Percentiles rank a stretch among this genome's conserved stretches.
phyloP scores from a whole-genome alignment of 768 basidiomycete species.

The Gymnopilus dilepis region DNA sequence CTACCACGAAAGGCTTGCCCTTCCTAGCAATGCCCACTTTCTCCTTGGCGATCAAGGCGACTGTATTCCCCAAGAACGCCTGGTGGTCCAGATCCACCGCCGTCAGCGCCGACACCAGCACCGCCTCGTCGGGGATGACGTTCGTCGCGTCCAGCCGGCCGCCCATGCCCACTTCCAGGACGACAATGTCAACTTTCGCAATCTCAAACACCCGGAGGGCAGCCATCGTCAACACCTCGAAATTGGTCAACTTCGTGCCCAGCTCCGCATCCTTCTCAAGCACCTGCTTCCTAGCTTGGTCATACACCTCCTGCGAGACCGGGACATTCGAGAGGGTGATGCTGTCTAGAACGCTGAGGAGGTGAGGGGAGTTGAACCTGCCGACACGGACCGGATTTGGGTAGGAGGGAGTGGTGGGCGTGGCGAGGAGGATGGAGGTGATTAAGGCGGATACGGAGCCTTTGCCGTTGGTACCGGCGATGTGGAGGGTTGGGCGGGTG shows the following conservation, averaged over 20 bases:
- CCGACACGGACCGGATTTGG: slow-evolving; percentile 59
- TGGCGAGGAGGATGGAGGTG: slow-evolving; percentile 70
- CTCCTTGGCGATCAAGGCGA: slow-evolving; percentile 76
- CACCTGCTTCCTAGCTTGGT: slow-evolving; percentile 49
- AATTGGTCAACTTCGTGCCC: slow-evolving; percentile 61
- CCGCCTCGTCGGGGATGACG: slow-evolving; percentile 68
- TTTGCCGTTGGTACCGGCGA: slow-evolving; percentile 97
- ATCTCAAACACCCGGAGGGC: slow-evolving; percentile 80
- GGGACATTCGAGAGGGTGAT: slow-evolving; percentile 70
- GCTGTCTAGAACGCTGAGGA: slow-evolving; percentile 76
- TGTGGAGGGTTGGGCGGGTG: slow-evolving; percentile 83
- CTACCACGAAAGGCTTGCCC: slow-evolving; percentile 68
- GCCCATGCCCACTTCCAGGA: slow-evolving; percentile 96
- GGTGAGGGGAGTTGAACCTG: slow-evolving; percentile 92
- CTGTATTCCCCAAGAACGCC: slow-evolving; percentile 79
- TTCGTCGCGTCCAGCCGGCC: slow-evolving; percentile 95
- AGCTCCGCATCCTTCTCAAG: slow-evolving; percentile 50
- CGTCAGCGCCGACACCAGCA: slow-evolving; percentile 83
- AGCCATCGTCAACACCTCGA: slow-evolving; percentile 86
- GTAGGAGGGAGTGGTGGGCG: slow-evolving; percentile 50
- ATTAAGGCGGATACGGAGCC: slow-evolving; percentile 89
- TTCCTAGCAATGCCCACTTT: slow-evolving; percentile 82
- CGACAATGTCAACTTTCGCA: slow-evolving; percentile 67
- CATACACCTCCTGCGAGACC: slow-evolving; percentile 55
- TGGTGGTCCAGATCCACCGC: slow-evolving; percentile 94